Conservation (phyloP, 176 grass and related monocot genomes). For the Paspalum vaginatum region DNA sequence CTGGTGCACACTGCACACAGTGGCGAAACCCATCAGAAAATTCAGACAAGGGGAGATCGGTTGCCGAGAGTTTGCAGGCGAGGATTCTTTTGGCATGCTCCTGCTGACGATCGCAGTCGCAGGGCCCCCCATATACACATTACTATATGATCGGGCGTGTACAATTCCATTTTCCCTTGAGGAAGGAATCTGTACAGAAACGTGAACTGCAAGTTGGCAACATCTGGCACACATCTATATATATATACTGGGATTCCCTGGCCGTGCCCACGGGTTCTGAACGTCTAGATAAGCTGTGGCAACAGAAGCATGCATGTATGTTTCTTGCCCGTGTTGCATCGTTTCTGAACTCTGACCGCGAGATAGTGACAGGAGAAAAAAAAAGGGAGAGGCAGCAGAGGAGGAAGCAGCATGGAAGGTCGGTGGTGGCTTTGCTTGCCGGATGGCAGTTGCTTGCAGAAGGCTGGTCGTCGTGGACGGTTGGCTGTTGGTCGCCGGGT, state of each 20-base stretch:
- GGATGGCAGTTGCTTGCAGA: not conserved
- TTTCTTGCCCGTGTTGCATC: not conserved
- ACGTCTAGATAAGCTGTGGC: conserved; percentile 14
- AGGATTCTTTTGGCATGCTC: not conserved
- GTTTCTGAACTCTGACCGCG: conserved; percentile 30
- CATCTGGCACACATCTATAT: not conserved
- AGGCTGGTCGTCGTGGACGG: not conserved
- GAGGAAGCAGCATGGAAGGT: conserved; percentile 40
- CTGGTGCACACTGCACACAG: not conserved
- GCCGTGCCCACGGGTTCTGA: conserved; percentile 5
- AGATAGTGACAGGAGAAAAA: not conserved
- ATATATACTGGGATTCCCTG: not conserved
- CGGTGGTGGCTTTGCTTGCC: not conserved
- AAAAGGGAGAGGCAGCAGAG: not conserved
- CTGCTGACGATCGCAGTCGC: not conserved
- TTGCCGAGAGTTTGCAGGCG: not conserved
- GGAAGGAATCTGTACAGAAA: not conserved
- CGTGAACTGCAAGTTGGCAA: not conserved
- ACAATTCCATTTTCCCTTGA: not conserved
- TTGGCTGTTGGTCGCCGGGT: not conserved
- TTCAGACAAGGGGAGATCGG: not conserved
- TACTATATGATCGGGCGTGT: not conserved
- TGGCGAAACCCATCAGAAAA: not conserved
- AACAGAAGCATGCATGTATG: not conserved
- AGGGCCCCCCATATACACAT: not conserved